Evolutionary conservation across 352 stramenopile species (phyloP).

Genomic region (Aphanomyces cochlioides): DNA sequence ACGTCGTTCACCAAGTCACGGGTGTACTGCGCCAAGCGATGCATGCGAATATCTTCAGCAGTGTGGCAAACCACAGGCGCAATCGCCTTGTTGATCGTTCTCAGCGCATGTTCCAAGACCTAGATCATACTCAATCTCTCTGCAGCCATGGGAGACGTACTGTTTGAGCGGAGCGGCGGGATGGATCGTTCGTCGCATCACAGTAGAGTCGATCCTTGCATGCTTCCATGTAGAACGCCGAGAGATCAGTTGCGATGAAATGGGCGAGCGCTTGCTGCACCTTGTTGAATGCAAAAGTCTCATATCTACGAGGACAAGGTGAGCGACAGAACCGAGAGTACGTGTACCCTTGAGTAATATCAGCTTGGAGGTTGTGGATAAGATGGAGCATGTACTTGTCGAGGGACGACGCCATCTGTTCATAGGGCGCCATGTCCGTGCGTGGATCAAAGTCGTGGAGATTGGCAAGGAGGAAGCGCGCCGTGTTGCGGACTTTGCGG

Average conservation of each 20-base stretch:
- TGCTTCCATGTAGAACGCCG: slow-evolving; percentile 97
- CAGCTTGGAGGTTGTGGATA: slow-evolving; percentile 70
- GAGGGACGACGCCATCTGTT: slow-evolving; percentile 78
- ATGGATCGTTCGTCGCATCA: slow-evolving; percentile 73
- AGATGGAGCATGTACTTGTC: slow-evolving; percentile 97
- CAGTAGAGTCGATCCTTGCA: slow-evolving; percentile 98
- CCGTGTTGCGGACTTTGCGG: slow-evolving; percentile 94
- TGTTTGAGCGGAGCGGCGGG: slow-evolving; percentile 85
- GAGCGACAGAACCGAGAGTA: not conserved
- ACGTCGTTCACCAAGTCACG: slow-evolving; percentile 52
- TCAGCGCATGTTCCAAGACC: slow-evolving; percentile 60
- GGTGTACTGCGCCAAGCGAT: slow-evolving; percentile 56
- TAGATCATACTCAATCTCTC: not conserved
- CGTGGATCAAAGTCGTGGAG: slow-evolving; percentile 91
- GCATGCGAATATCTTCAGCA: slow-evolving; percentile 95
- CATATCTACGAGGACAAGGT: slow-evolving; percentile 38
- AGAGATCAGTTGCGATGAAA: slow-evolving; percentile 93
- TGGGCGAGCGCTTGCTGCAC: slow-evolving; percentile 89
- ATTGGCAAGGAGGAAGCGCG: slow-evolving; percentile 96
- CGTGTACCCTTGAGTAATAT: slow-evolving; percentile 80
- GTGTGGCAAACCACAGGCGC: slow-evolving; percentile 94
- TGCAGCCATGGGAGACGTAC: slow-evolving; percentile 34
- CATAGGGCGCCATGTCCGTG: slow-evolving; percentile 77
- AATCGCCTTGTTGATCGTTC: slow-evolving; percentile 56
- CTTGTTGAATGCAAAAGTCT: slow-evolving; percentile 87